A percentile compares a stretch with the other conserved stretches of the same genome.
Conservation (phyloP, 352 stramenopile species). For the Globisporangium cederbergense region DNA sequence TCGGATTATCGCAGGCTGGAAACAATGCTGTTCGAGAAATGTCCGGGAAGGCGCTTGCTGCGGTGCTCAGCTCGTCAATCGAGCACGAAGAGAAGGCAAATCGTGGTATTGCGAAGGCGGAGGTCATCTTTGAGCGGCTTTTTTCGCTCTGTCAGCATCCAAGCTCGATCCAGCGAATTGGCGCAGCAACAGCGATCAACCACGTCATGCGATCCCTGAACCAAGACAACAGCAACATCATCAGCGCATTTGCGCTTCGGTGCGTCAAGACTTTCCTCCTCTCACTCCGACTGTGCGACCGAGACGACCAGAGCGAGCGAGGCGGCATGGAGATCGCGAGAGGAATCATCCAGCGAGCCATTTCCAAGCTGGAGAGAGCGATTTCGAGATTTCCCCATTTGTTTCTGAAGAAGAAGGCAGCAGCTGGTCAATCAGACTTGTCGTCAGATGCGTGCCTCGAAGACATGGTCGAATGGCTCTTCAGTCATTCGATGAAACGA, state of each 20-base stretch:
- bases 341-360: slow-evolving; percentile 61
- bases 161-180: slow-evolving; percentile 51
- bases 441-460: slow-evolving; percentile 25
- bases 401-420: slow-evolving; percentile 27
- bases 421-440: slow-evolving; percentile 2
- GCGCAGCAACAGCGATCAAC: slow-evolving; percentile 58
- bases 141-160: slow-evolving; percentile 75
- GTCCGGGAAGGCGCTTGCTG: slow-evolving; percentile 54
- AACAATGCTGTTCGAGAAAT: slow-evolving; percentile 57
- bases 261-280: slow-evolving; percentile 71
- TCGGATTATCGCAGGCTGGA: slow-evolving; percentile 47
- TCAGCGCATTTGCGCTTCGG: slow-evolving; percentile 54
- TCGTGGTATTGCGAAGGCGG: slow-evolving; percentile 24
- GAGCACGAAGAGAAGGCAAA: slow-evolving; percentile 26
- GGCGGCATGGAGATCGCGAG: slow-evolving; percentile 36
- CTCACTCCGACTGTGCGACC: slow-evolving; percentile 58
- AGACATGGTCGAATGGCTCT: slow-evolving; percentile 29
- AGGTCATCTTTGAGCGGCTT: slow-evolving; percentile 62
- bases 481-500: slow-evolving; percentile 31
- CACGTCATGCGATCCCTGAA: slow-evolving; percentile 64
- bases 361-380: slow-evolving; percentile 55
- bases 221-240: slow-evolving; percentile 44
- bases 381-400: slow-evolving; percentile 48
- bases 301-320: slow-evolving; percentile 26
- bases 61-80: slow-evolving; percentile 40